phyloP scores from a whole-genome alignment of 1,284 basidiomycete genomes.

The Phaffia rhodozyma region DNA sequence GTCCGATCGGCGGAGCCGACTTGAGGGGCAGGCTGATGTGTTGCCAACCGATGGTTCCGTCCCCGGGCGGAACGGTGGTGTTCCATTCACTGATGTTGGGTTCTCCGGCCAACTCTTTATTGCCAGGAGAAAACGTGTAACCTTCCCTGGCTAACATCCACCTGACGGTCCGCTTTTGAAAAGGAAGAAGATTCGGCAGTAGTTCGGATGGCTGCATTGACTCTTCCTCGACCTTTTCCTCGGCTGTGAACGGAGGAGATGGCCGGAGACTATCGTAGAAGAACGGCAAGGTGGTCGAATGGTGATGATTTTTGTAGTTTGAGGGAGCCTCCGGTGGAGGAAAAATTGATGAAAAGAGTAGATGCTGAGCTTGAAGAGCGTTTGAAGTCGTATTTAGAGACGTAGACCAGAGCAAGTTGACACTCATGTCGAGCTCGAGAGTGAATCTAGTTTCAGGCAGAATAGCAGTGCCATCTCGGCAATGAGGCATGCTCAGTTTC shows the following conservation, averaged over 20 bases:
- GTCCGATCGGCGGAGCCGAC: neutral
- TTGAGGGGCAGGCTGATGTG: neutral
- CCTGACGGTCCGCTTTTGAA: conserved; percentile 10
- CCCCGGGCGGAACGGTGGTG: neutral
- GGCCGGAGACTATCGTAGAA: conserved; percentile 11
- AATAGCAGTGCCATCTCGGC: no score
- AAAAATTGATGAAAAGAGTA: conserved; percentile 4
- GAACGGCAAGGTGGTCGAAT: conserved; percentile 11
- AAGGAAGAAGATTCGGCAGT: neutral
- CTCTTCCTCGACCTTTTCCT: neutral
- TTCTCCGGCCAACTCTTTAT: neutral
- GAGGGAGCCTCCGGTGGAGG: neutral
- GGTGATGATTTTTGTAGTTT: neutral
- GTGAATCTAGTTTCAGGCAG: neutral
- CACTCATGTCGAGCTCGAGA: conserved; percentile 1
- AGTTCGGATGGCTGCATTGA: neutral
- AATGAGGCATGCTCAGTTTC: no score
- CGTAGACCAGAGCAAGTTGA: neutral
- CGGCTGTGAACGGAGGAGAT: neutral
- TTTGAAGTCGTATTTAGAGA: neutral
- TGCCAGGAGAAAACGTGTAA: neutral
- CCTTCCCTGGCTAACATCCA: conserved; percentile 14
- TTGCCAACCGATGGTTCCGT: neutral
- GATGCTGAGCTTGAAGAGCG: neutral
- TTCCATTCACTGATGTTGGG: neutral